A percentile compares a stretch with the other conserved stretches of the same genome.
These are phyloP conservation scores for Cutaneotrichosporon cavernicola DNA, from an alignment of 1,284 basidiomycete genomes.

Conservation along the genomic window DNA sequence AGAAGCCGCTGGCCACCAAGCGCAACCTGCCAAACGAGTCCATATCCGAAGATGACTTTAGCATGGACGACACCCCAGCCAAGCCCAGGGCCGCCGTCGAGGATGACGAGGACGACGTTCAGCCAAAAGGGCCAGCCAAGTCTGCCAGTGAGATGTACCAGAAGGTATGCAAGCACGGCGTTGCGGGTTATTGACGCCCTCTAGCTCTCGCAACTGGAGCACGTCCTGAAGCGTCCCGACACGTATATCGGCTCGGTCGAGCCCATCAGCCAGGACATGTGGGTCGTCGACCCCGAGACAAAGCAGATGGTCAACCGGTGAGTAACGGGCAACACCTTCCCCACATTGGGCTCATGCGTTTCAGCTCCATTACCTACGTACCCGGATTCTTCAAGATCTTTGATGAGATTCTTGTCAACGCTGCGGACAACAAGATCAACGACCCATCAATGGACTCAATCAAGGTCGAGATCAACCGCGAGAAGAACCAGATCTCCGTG, in stretches of 20 bases:
- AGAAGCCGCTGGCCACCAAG: slow-evolving; percentile 58
- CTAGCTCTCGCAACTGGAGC: slow-evolving; percentile 92
- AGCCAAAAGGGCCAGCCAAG: slow-evolving; percentile 56
- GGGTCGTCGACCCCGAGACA: slow-evolving; percentile 78
- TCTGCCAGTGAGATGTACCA: slow-evolving; percentile 88
- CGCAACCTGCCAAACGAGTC: slow-evolving; percentile 63
- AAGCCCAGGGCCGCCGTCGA: slow-evolving; percentile 32
- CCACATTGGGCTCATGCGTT: slow-evolving; percentile 3
- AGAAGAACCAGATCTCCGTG: slow-evolving; percentile 82
- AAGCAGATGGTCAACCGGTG: slow-evolving; percentile 73
- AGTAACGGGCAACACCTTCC: slow-evolving; percentile 20
- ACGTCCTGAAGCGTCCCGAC: slow-evolving; percentile 94
- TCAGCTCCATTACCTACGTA: slow-evolving; percentile 79
- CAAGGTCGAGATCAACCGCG: slow-evolving; percentile 82
- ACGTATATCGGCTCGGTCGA: slow-evolving; percentile 97
- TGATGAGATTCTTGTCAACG: slow-evolving; percentile 98
- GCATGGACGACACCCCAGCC: slow-evolving; percentile 37
- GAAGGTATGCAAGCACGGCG: slow-evolving; percentile 62
- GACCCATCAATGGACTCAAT: slow-evolving; percentile 83
- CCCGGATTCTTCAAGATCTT: slow-evolving; percentile 99
- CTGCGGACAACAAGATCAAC: slow-evolving; percentile 96
- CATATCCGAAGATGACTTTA: slow-evolving; percentile 57
- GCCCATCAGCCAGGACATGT: slow-evolving; percentile 77
- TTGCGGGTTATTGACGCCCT: slow-evolving; percentile 20
- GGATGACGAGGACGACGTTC: slow-evolving; percentile 30